phyloP scores from a whole-genome alignment of 257 asterid genomes.

The Mitragyna speciosa region DNA sequence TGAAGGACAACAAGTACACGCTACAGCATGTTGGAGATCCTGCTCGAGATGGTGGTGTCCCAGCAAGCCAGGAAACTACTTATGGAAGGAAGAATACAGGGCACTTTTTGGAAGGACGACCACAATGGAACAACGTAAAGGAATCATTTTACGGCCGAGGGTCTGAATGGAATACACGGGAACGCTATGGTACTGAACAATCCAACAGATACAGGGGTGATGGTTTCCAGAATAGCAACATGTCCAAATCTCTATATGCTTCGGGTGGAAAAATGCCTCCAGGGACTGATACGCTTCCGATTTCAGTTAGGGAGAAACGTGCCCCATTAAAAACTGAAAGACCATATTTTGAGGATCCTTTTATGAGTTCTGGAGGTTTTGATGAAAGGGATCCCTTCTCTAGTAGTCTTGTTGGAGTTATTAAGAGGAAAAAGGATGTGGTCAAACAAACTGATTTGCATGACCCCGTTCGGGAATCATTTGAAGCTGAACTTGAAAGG shows the following conservation, averaged over 20 bases:
- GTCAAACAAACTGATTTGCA: slow-evolving; percentile 62
- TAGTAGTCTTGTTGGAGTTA: slow-evolving; percentile 69
- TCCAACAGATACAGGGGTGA: slow-evolving; percentile 53
- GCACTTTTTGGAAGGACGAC: slow-evolving; percentile 36
- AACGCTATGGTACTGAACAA: slow-evolving; percentile 51
- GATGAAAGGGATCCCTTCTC: slow-evolving; percentile 79
- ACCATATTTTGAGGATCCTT: slow-evolving; percentile 58
- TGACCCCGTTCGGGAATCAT: slow-evolving; percentile 93
- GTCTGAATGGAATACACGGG: slow-evolving; percentile 43
- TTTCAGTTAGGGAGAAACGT: slow-evolving; percentile 52
- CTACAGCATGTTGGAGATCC: slow-evolving; percentile 47
- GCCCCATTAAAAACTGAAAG: slow-evolving; percentile 48
- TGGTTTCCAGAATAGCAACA: slow-evolving; percentile 40
- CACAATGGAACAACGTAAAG: slow-evolving; percentile 43
- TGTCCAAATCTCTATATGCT: slow-evolving; percentile 44
- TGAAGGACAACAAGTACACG: slow-evolving; percentile 49
- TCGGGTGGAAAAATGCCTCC: slow-evolving; percentile 52
- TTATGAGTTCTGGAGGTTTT: slow-evolving; percentile 48
- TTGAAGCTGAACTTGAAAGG: slow-evolving; percentile 97
- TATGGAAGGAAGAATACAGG: slow-evolving; percentile 56
- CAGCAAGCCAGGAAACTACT: slow-evolving; percentile 48
- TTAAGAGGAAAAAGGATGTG: slow-evolving; percentile 81
- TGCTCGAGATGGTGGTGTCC: slow-evolving; percentile 34
- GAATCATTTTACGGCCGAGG: slow-evolving; percentile 53
- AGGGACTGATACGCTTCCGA: slow-evolving; percentile 41